Conservation (phyloP, 2,329 filamentous ascomycete species). For the Cercospora beticola region DNA sequence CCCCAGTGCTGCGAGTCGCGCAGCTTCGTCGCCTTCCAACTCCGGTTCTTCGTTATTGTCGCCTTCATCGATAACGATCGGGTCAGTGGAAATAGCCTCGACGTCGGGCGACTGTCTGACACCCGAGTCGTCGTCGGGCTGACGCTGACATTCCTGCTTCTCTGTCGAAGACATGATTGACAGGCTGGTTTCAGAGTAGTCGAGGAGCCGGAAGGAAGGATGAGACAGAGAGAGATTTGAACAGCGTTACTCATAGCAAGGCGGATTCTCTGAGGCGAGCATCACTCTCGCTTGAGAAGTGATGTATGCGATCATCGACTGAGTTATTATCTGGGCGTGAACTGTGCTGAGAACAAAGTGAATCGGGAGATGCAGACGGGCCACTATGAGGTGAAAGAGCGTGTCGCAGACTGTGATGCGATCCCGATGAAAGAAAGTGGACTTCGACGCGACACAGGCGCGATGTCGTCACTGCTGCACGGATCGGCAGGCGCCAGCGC, state of each 20-base stretch:
- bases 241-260: constrained; percentile 14
- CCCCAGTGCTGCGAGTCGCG: constrained; percentile 40
- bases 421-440: constrained; percentile 4
- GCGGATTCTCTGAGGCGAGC: background rate
- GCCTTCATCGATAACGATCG: background rate
- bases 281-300: constrained; percentile 8
- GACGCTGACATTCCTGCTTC: background rate
- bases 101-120: background rate
- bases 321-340: background rate
- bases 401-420: background rate
- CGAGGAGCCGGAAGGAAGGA: background rate
- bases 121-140: background rate
- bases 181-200: background rate
- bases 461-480: constrained; percentile 3
- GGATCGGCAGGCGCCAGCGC: constrained; percentile 2
- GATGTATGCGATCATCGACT: background rate
- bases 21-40: constrained; percentile 38
- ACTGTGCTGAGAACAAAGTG: background rate
- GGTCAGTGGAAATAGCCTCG: background rate
- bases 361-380: background rate
- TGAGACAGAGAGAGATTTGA: background rate
- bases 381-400: background rate
- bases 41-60: constrained; percentile 4
- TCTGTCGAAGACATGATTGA: constrained; percentile 8
- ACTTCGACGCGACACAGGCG: background rate